Evolutionary conservation across 176 grass and related monocot genomes (phyloP).

Genomic region (Eleusine indica): DNA sequence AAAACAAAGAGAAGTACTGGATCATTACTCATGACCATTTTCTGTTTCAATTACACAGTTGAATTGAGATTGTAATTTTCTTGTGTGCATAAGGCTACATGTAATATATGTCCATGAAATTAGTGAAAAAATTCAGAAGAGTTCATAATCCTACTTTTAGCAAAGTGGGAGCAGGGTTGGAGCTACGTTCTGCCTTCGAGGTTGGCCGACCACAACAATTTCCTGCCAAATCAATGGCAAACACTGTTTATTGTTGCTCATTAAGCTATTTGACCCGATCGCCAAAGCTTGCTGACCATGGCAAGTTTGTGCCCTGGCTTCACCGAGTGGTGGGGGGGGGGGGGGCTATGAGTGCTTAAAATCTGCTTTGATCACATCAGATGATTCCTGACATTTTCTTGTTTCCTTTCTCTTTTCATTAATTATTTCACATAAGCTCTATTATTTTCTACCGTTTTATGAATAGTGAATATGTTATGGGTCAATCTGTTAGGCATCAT

Average conservation of each 20-base stretch:
- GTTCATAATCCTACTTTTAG: not conserved
- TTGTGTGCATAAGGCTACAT: not conserved
- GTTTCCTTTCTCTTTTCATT: not conserved
- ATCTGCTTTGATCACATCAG: too few species aligned
- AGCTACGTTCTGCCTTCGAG: too few species aligned
- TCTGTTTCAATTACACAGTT: not conserved
- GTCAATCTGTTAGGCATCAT: too few species aligned
- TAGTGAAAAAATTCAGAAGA: not conserved
- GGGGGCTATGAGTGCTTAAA: too few species aligned
- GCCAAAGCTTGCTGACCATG: too few species aligned
- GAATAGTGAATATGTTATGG: not conserved
- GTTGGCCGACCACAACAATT: too few species aligned
- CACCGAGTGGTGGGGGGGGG: too few species aligned
- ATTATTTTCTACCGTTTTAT: slow-evolving; percentile 1
- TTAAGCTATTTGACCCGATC: too few species aligned
- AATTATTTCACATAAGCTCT: not conserved
- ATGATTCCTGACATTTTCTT: too few species aligned
- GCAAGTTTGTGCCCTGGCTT: too few species aligned
- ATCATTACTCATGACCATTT: not conserved
- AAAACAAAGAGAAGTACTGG: not conserved
- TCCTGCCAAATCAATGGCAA: too few species aligned
- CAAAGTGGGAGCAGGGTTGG: not conserved
- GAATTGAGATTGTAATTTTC: not conserved
- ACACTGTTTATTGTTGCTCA: too few species aligned
- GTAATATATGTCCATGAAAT: not conserved